Conservation (phyloP, 768 basidiomycete species). For the Lenzites betulinus region DNA sequence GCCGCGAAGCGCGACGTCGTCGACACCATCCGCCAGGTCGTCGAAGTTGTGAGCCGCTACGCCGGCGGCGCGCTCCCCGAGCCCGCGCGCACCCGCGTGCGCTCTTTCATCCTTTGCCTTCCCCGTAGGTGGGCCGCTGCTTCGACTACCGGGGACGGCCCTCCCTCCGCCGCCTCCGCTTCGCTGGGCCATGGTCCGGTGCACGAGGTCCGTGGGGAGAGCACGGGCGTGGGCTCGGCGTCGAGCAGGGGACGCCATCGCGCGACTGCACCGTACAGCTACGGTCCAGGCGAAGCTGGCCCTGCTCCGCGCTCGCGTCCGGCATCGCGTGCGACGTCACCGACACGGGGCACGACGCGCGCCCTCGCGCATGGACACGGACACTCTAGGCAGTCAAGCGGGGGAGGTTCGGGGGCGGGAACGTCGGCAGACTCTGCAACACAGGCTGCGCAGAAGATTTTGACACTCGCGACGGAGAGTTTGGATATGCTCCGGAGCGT, state of each 20-base stretch:
- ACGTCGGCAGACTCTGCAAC: constrained; percentile 58
- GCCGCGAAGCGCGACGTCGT: constrained; percentile 81
- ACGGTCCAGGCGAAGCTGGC: constrained; percentile 32
- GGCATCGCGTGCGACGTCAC: constrained; percentile 35
- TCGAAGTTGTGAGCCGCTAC: constrained; percentile 83
- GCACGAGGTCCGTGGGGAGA: constrained; percentile 32
- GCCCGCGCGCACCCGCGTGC: constrained; percentile 72
- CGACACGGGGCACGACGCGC: constrained; percentile 7
- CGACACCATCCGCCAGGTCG: constrained; percentile 86
- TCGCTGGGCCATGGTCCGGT: constrained; percentile 4
- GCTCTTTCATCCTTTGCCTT: constrained; percentile 76
- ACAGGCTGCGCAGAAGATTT: constrained; percentile 75
- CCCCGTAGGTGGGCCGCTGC: constrained; percentile 78
- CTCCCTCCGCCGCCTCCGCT: neutral
- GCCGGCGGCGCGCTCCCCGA: constrained; percentile 87
- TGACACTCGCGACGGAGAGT: constrained; percentile 87
- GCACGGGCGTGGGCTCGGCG: constrained; percentile 23
- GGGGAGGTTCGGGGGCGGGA: constrained; percentile 11
- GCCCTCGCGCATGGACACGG: constrained; percentile 22
- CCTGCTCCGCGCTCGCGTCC: constrained; percentile 29
- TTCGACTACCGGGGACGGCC: constrained; percentile 24
- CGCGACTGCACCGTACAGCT: constrained; percentile 30
- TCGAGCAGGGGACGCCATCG: constrained; percentile 12
- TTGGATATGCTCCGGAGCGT: constrained; percentile 91
- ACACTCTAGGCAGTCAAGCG: constrained; percentile 30